A percentile compares a stretch with the other conserved stretches of the same genome.
These are phyloP conservation scores for Erigeron philadelphicus DNA, from an alignment of 140 eudicot genomes.

Conservation along the genomic window DNA sequence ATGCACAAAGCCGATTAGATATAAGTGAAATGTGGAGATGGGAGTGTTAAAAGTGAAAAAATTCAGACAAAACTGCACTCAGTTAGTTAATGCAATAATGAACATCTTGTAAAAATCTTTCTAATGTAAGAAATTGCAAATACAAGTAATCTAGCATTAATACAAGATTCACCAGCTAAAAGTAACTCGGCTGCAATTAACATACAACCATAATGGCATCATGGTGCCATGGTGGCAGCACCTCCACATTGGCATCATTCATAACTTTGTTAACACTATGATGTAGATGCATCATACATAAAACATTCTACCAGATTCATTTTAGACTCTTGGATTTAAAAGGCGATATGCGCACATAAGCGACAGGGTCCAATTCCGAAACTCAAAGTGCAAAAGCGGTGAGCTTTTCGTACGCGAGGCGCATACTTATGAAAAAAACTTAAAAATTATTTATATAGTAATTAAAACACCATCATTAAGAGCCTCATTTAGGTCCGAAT, in stretches of 20 bases:
- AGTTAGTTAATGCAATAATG: not conserved
- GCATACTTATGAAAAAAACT: too few species aligned
- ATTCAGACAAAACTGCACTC: not conserved
- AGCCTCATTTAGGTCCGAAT: too few species aligned
- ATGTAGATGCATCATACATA: slow-evolving; percentile 2
- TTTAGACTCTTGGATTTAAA: too few species aligned
- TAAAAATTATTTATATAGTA: too few species aligned
- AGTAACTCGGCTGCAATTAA: slow-evolving; percentile 12
- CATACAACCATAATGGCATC: not conserved
- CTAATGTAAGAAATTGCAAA: not conserved
- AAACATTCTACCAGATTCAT: not conserved
- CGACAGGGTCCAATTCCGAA: too few species aligned
- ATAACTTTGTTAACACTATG: too few species aligned
- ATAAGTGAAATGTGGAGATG: not conserved
- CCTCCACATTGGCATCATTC: slow-evolving; percentile 3
- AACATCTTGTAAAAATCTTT: not conserved
- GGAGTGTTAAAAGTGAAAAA: not conserved
- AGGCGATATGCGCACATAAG: too few species aligned
- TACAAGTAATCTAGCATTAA: not conserved
- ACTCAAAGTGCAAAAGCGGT: too few species aligned
- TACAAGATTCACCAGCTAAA: not conserved
- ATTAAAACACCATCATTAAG: too few species aligned
- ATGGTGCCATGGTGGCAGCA: too few species aligned
- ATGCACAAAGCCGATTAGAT: not conserved
- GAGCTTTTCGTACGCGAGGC: too few species aligned